Base-by-base conservation (phyloP, 495 filamentous ascomycete genomes). In the Podospora pseudocomata region DNA sequence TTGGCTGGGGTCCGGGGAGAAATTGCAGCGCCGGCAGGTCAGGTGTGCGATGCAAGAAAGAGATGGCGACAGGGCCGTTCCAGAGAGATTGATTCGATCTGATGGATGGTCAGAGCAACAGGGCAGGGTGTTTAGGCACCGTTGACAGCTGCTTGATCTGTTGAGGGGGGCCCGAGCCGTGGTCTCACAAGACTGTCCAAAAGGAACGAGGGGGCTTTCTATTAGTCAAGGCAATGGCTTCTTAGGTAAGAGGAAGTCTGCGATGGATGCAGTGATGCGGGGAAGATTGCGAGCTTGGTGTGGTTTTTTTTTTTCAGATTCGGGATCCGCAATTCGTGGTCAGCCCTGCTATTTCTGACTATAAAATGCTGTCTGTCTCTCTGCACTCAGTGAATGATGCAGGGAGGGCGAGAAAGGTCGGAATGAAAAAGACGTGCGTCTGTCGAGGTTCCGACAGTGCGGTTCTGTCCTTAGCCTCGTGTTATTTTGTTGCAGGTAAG, bases 211-310 rank as follows among this genome's bases (percentile, higher is more conserved):
- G 68, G 59, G 70, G 27, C 78, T 81, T 83, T 81, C 75, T 82
- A 78, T 84, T 84, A 84, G 82, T 84, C 82, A 84, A 81, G 64
- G 67, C 67, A 65, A 49, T 67, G 68, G 71, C 65, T 65, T 78
- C 71, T 83, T 84, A 83, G 81, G 82, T 83, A 83, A 84, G 69
- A 77, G 67, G 70, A 80, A 79, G 73, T 16, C 19, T 18, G 65
- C 68, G 75, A 71, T 69, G 72, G 75, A 71, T 67, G 70, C 77
- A 72, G 67, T 60, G 66, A 77, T 80, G 81, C 80, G 81, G 81
- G 81, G 80, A 80, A 83, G 67, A 28, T 7, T 72, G 71, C 70
- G 70, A 67, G 63, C 44, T 65, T 67, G 65, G 66, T 63, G 58
- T 60, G 55, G 55, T 26, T 58, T 19, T 19, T 26, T 26, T 23